These are phyloP conservation scores for Arthrinium phaeospermum DNA, from an alignment of 2,329 filamentous ascomycete genomes.

Conservation along the genomic window DNA sequence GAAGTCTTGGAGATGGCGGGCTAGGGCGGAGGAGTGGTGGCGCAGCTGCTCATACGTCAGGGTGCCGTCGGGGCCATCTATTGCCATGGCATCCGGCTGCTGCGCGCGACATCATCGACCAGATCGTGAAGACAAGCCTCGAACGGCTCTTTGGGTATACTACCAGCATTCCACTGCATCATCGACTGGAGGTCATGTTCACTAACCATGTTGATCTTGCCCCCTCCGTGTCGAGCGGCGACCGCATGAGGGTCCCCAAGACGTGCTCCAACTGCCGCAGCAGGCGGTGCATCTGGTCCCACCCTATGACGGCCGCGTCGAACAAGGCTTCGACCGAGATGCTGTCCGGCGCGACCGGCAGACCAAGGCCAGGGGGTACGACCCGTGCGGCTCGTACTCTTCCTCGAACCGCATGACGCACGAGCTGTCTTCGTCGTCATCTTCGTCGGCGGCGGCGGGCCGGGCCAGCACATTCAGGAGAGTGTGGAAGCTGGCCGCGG, in stretches of 20 bases:
- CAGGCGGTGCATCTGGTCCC: not conserved
- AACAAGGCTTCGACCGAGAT: constrained; percentile 15
- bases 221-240: not conserved
- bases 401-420: no score
- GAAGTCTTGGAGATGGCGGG: not conserved
- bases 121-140: constrained; percentile 14
- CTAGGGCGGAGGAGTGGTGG: constrained; percentile 24
- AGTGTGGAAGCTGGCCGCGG: constrained; percentile 35
- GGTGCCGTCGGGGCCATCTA: constrained; percentile 34
- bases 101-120: not conserved
- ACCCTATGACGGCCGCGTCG: constrained; percentile 19
- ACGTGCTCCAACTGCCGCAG: constrained; percentile 23
- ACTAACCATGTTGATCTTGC: constrained; percentile 22
- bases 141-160: not conserved
- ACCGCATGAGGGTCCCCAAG: constrained; percentile 21
- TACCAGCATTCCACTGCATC: constrained; percentile 14
- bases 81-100: not conserved
- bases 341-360: constrained; percentile 19
- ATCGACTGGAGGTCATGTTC: constrained; percentile 21
- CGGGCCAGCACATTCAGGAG: constrained; percentile 48
- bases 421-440: no score
- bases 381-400: not conserved
- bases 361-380: constrained; percentile 17
- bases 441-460: no score
- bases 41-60: constrained; percentile 39